Base-by-base conservation (phyloP, 1,139 yeast species). In the Tardiomyces depauwii region DNA sequence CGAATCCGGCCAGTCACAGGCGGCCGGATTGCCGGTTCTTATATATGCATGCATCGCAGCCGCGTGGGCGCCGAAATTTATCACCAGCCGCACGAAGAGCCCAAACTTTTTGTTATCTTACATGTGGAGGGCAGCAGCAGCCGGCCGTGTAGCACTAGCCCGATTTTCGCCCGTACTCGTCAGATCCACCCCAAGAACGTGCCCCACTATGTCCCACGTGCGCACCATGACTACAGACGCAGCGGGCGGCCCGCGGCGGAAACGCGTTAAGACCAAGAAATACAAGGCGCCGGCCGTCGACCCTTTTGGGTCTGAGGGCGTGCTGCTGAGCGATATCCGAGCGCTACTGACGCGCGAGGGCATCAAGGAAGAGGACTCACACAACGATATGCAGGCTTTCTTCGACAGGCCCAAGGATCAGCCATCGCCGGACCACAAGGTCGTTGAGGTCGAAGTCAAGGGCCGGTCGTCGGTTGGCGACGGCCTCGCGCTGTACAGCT, bases 281-380 rank as follows among this genome's bases (percentile, higher is more conserved):
- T 79, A 78, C 61, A 80, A 76, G 61, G 71, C 75, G 21, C 81
- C 81, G 55, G 73, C 72, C 10, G 73, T 74, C 11, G 97, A 89
- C 49, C 74, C 83, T 13, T 84, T 94, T 0, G 75, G 93, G 1
- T 87, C 95, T 12, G 68, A 80, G 44, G 97, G 97, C 2, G 85
- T 87, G 2, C 70, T 91, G 43, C 77, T 79, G 50, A 71, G 70
- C 52, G 97, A 91, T 61, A 84, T 91, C 50, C 71, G 76, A 38
- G 79, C 76, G 44, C 58, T 89, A 18, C 62, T 84, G 42, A 56
- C 63, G 27, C 65, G 68, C 18, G 60, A 73, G 45, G 60, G 63
- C 12, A 62, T 84, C 42, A 64, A 70, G 0, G 66, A 66, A 33
- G 76, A 70, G 0, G 71, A 73, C 21, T 72, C 83, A 28, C 51